Base-by-base conservation (phyloP, 2,329 filamentous ascomycete species). In the Xylariaceae sp. region DNA sequence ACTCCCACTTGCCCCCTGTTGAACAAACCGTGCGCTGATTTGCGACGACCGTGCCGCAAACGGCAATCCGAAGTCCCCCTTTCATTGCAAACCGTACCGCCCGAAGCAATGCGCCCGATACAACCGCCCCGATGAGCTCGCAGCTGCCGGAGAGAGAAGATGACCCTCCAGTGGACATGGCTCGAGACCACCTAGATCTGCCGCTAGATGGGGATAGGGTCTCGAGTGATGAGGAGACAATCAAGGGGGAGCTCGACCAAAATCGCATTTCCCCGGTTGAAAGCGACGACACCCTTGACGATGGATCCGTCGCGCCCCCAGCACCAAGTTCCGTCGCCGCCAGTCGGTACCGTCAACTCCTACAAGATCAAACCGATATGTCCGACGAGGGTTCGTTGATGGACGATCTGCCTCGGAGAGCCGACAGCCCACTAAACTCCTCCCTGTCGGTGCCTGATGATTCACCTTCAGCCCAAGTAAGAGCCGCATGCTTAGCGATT, bases 381-480 rank as follows among this genome's bases (percentile, higher is more conserved):
- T 82, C 80, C 6, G 79, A 81, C 53, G 73, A 78, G 58, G 77
- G 76, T 53, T 80, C 78, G 27, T 60, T 57, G n/a, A 68, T 74
- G n/a, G 79, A 80, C 62, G 76, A 74, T 47, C 63, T 78, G 30
- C 78, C 80, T 39, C 72, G 74, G 57, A 77, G 81, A 63, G 75
- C 78, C 40, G 83, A 80, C 44, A 95, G 89, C 65, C 87, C 86
- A 6, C 78, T 81, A 49, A 84, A 80, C 60, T 91, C 87, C 11
- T 70, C 84, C 31, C 70, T 82, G 54, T 95, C 90, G 4, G 85
- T 84, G 30, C 88, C 89, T 26, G 91, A 95, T 66, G 88, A 95
- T 69, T 86, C 89, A 6, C 89, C 89, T 29, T 96, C 92, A 19
- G 70, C 92, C 51, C 88, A 89, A 75, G 89, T 91, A 62, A 78